Evolutionary conservation across 1,139 yeast species (phyloP).

Genomic region (Candida neerlandica): DNA sequence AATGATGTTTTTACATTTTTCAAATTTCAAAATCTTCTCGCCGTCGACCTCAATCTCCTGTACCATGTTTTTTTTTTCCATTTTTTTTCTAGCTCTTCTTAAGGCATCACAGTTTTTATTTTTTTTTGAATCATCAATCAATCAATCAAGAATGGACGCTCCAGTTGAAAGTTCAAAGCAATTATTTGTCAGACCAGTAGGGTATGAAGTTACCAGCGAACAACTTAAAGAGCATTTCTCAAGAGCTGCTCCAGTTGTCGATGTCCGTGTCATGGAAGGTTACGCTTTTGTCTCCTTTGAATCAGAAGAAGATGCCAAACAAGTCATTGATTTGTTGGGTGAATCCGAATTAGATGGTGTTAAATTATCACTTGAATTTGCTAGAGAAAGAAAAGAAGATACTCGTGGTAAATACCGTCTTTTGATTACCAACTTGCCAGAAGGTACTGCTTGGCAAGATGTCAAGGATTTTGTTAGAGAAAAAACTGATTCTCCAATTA

Average conservation of each 20-base stretch:
- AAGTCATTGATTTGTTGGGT: conserved; percentile 65
- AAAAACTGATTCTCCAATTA: conserved; percentile 63
- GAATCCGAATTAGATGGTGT: conserved; percentile 63
- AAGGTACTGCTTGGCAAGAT: conserved; percentile 83
- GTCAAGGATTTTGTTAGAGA: conserved; percentile 79
- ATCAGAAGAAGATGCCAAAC: conserved; percentile 62
- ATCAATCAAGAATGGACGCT: conserved; percentile 11
- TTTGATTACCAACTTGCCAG: conserved; percentile 68
- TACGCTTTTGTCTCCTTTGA: conserved; percentile 77
- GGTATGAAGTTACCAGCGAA: conserved; percentile 48
- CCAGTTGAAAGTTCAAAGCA: conserved; percentile 21
- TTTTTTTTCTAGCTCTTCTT: neutral
- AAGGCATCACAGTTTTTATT: neutral
- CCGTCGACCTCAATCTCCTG: neutral
- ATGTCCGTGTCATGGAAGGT: conserved; percentile 72
- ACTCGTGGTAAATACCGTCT: conserved; percentile 75
- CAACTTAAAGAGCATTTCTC: conserved; percentile 70
- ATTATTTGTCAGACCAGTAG: conserved; percentile 45
- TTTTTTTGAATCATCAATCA: neutral
- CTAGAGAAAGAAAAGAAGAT: conserved; percentile 60
- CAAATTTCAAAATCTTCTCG: neutral
- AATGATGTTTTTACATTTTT: neutral
- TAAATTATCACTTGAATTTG: conserved; percentile 66
- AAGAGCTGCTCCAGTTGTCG: conserved; percentile 64
- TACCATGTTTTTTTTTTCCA: neutral